A percentile compares a stretch with the other conserved stretches of the same genome.
Conservation (phyloP, 1,284 basidiomycete genomes). For the Cutaneotrichosporon sp. region DNA sequence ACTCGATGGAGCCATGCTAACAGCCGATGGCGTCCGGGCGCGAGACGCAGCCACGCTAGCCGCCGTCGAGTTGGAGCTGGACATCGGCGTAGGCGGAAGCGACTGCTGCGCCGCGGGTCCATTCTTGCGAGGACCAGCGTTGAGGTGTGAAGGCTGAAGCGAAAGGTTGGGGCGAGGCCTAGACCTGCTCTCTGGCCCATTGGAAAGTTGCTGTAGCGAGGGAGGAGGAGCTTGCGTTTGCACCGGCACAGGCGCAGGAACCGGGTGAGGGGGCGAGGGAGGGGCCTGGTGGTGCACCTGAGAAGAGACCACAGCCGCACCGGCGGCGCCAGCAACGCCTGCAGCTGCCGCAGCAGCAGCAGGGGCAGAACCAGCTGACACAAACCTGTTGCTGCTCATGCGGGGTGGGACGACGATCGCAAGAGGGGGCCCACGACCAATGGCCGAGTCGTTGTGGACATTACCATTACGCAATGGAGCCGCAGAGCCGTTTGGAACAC, state of each 20-base stretch:
- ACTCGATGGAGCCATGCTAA: constrained; percentile 5
- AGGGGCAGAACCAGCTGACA: background rate
- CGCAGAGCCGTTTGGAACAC: background rate
- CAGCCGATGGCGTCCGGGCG: constrained; percentile 1
- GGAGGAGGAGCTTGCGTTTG: background rate
- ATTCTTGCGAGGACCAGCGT: background rate
- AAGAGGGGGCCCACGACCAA: background rate
- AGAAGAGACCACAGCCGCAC: background rate
- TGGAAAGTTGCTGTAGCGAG: background rate
- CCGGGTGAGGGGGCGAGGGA: background rate
- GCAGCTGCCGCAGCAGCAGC: background rate
- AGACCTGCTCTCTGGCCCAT: background rate
- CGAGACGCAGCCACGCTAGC: background rate
- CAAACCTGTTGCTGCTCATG: constrained; percentile 11
- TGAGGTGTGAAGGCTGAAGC: background rate
- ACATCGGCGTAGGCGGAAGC: background rate
- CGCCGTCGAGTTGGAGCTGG: background rate
- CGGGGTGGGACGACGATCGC: constrained; percentile 1
- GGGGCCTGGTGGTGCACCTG: background rate
- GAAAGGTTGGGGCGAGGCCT: background rate
- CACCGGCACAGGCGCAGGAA: background rate
- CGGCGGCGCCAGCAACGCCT: background rate
- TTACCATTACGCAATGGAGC: background rate
- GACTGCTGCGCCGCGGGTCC: background rate
- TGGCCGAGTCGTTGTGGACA: background rate